phyloP scores from a whole-genome alignment of 495 filamentous ascomycete species.

The Haplographium delicatum region DNA sequence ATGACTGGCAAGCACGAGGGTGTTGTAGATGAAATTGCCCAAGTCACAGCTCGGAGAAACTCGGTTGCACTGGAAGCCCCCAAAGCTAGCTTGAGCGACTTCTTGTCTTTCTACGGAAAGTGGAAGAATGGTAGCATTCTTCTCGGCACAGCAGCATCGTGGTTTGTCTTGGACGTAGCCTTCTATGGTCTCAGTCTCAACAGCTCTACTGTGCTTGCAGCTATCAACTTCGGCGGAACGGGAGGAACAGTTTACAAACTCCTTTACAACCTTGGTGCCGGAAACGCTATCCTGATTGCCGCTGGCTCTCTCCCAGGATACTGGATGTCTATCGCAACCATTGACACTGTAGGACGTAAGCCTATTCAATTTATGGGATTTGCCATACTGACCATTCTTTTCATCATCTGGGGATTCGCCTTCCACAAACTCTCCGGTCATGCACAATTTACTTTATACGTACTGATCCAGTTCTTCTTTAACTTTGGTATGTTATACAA shows the following conservation, averaged over 20 bases:
- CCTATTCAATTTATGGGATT: conserved; percentile 69
- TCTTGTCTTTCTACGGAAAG: conserved; percentile 55
- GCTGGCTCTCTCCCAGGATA: conserved; percentile 75
- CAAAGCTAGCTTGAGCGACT: conserved; percentile 64
- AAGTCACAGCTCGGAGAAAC: conserved; percentile 30
- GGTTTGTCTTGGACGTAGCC: conserved; percentile 65
- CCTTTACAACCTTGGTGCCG: conserved; percentile 65
- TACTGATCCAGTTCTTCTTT: conserved; percentile 80
- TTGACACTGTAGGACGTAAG: conserved; percentile 65
- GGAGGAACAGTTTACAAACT: conserved; percentile 53
- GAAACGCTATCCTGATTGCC: conserved; percentile 67
- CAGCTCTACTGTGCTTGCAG: conserved; percentile 59
- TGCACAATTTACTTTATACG: conserved; percentile 57
- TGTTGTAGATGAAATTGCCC: conserved; percentile 54
- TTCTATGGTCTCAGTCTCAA: conserved; percentile 45
- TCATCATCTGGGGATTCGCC: conserved; percentile 67
- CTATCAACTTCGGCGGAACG: conserved; percentile 63
- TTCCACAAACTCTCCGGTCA: conserved; percentile 47
- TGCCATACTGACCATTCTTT: conserved; percentile 61
- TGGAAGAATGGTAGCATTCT: conserved; percentile 65
- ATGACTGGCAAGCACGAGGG: conserved; percentile 52
- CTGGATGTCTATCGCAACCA: conserved; percentile 64
- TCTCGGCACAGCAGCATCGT: conserved; percentile 71
- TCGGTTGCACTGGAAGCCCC: conserved; percentile 43
- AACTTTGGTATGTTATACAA: conserved; percentile 48